Evolutionary conservation across 371 early-diverging fungal species (phyloP).

Genomic region (Cokeromyces recurvatus): DNA sequence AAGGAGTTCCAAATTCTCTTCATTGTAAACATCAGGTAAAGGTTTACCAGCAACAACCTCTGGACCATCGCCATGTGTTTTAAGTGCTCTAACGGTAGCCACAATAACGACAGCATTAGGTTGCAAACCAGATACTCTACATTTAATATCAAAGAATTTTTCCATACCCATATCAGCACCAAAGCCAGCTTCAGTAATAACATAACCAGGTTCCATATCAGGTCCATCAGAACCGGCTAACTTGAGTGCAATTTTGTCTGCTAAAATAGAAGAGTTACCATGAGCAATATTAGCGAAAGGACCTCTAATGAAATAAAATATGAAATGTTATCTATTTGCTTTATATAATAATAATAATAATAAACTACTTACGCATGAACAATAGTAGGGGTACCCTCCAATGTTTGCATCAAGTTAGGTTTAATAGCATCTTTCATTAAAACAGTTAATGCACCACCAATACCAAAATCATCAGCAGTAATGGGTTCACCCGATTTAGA

Average conservation of each 20-base stretch:
- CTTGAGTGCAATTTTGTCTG: constrained; percentile 92
- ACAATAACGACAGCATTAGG: constrained; percentile 92
- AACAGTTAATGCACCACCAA: constrained; percentile 92
- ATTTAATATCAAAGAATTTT: constrained; percentile 97
- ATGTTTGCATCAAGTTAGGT: constrained; percentile 96
- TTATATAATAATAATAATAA: too few relatives aligned
- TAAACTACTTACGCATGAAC: constrained; percentile 70
- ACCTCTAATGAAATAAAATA: constrained; percentile 36
- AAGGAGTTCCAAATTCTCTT: constrained; percentile 83
- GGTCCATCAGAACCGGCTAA: constrained; percentile 70
- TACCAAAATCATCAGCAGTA: constrained; percentile 93
- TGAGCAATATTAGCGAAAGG: constrained; percentile 98
- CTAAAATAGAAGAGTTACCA: constrained; percentile 91
- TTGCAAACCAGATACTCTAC: constrained; percentile 80
- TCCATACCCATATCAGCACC: constrained; percentile 99
- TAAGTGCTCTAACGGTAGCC: constrained; percentile 89
- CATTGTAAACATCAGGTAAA: constrained; percentile 78
- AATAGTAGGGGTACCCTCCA: constrained; percentile 96
- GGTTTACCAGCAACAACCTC: constrained; percentile 91
- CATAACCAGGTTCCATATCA: constrained; percentile 77
- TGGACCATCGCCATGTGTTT: constrained; percentile 97
- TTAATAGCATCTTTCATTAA: constrained; percentile 97
- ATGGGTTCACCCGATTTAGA: constrained; percentile 79
- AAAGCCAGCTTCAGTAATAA: constrained; percentile 96
- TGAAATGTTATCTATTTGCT: neutral